Evolutionary conservation across 2,329 filamentous ascomycete genomes (phyloP).

Genomic region (Coleophoma eucalyptorum): DNA sequence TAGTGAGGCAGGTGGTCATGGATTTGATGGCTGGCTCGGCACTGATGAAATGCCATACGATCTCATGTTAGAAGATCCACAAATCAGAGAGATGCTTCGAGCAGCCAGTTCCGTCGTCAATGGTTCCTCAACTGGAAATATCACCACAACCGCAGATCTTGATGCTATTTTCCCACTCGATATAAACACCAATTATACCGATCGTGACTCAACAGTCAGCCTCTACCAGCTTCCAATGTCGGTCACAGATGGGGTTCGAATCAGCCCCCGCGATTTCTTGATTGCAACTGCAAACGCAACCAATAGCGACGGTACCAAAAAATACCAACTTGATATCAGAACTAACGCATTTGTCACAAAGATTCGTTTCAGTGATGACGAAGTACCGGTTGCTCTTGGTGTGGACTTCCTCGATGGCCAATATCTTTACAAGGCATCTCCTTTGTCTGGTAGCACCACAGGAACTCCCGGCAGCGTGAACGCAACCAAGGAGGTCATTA

Average conservation of each 20-base stretch:
- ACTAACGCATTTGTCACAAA: conserved; percentile 32
- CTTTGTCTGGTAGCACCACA: conserved; percentile 27
- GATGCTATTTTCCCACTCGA: conserved; percentile 6
- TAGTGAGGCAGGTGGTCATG: conserved; percentile 6
- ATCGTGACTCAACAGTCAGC: conserved; percentile 9
- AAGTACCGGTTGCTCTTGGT: conserved; percentile 32
- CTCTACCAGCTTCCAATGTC: conserved; percentile 19
- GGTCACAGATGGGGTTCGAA: conserved; percentile 11
- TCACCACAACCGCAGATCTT: conserved; percentile 9
- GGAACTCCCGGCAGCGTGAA: conserved; percentile 21
- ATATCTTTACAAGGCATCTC: conserved; percentile 37
- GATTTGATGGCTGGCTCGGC: conserved; percentile 23
- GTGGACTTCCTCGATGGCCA: conserved; percentile 38
- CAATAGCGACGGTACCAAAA: conserved; percentile 10
- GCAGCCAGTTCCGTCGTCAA: conserved; percentile 10
- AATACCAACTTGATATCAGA: conserved; percentile 15
- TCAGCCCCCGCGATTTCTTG: conserved; percentile 18
- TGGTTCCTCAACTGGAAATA: conserved; percentile 7
- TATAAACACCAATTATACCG: conserved; percentile 12
- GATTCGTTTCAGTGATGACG: conserved; percentile 31
- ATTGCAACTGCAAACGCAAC: conserved; percentile 15
- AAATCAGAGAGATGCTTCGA: conserved; percentile 9
- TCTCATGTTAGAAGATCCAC: conserved; percentile 11
- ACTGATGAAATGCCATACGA: conserved; percentile 4
- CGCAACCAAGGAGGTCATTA: conserved; percentile 39